phyloP scores from a whole-genome alignment of 2,329 filamentous ascomycete species.

The Orbilia oligospora region DNA sequence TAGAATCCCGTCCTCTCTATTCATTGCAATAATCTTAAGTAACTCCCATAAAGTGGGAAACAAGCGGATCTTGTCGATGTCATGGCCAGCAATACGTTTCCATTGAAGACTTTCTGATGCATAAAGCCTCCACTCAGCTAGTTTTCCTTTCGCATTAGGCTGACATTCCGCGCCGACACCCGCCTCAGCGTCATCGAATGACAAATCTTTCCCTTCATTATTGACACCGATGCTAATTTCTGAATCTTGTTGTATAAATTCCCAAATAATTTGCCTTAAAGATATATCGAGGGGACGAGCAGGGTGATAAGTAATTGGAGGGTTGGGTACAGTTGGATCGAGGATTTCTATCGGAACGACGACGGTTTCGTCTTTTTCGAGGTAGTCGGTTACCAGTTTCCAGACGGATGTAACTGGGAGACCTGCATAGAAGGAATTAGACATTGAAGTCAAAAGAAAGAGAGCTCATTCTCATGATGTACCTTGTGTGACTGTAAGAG shows the following conservation, averaged over 20 bases:
- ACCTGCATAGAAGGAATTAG: constrained; percentile 30
- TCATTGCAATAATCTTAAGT: constrained; percentile 57
- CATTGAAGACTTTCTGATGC: constrained; percentile 57
- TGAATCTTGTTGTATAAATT: constrained; percentile 33
- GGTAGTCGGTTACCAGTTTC: constrained; percentile 51
- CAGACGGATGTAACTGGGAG: constrained; percentile 53
- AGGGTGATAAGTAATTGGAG: constrained; percentile 48
- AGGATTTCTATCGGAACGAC: constrained; percentile 48
- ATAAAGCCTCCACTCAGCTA: constrained; percentile 41
- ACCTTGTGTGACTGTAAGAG: constrained; percentile 54
- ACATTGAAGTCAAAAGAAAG: not conserved
- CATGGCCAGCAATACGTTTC: constrained; percentile 52
- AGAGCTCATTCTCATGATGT: not conserved
- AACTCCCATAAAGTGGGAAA: constrained; percentile 55
- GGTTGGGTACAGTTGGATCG: constrained; percentile 49
- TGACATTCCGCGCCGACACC: constrained; percentile 27
- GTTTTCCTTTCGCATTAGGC: constrained; percentile 15
- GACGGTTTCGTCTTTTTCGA: constrained; percentile 45
- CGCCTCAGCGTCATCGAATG: constrained; percentile 55
- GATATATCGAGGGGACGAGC: constrained; percentile 47
- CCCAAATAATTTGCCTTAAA: constrained; percentile 43
- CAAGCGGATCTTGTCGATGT: constrained; percentile 53
- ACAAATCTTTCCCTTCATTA: constrained; percentile 52
- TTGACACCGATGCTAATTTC: constrained; percentile 49
- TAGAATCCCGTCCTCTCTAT: constrained; percentile 52